These are phyloP conservation scores for Zalerion maritima DNA, from an alignment of 495 filamentous ascomycete genomes.

Conservation along the genomic window DNA sequence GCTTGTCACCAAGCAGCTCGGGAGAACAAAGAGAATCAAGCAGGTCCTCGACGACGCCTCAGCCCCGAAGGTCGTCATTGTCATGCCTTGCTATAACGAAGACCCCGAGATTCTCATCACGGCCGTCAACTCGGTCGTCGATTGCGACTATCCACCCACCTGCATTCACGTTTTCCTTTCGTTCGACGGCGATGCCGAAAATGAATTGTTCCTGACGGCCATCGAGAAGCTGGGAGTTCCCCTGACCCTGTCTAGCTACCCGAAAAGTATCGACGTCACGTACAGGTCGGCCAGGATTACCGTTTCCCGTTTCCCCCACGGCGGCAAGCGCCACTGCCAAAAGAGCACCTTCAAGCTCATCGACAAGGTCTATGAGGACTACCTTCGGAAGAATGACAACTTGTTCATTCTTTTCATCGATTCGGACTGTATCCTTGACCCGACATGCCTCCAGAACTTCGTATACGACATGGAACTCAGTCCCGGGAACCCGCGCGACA, in stretches of 20 bases:
- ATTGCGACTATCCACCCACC: constrained; percentile 84
- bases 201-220: constrained; percentile 79
- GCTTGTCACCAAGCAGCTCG: constrained; percentile 71
- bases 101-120: constrained; percentile 72
- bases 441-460: constrained; percentile 90
- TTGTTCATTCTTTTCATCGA: constrained; percentile 96
- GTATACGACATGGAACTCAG: constrained; percentile 99
- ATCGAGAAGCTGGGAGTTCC: constrained; percentile 81
- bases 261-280: constrained; percentile 77
- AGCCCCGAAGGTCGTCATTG: constrained; percentile 89
- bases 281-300: constrained; percentile 78
- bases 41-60: constrained; percentile 67
- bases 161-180: constrained; percentile 96
- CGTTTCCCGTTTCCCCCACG: constrained; percentile 84
- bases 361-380: constrained; percentile 82
- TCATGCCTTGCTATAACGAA: constrained; percentile 97
- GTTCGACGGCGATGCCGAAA: constrained; percentile 80
- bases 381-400: constrained; percentile 78
- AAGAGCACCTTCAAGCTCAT: constrained; percentile 91
- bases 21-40: constrained; percentile 69
- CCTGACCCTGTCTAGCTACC: constrained; percentile 59
- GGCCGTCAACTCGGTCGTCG: constrained; percentile 82
- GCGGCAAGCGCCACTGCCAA: constrained; percentile 87
- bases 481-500: constrained; percentile 80
- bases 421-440: constrained; percentile 92